Conservation (phyloP, 2,329 filamentous ascomycete genomes). For the Lithohypha guttulata region DNA sequence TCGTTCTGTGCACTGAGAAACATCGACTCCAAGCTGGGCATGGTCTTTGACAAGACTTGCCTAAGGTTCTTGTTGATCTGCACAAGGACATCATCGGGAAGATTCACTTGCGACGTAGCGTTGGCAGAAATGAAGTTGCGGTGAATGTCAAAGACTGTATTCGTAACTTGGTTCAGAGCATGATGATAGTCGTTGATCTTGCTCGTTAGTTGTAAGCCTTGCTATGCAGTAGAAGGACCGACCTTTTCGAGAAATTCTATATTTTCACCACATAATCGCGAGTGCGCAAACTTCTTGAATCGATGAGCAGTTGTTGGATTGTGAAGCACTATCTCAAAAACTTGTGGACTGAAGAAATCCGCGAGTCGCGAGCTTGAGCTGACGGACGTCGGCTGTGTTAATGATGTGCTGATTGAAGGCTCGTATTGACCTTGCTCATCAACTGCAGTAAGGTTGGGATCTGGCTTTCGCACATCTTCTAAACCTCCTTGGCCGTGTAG, state of each 20-base stretch:
- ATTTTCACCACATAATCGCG: slow-evolving; percentile 38
- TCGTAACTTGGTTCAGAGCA: slow-evolving; percentile 36
- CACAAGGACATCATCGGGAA: slow-evolving; percentile 33
- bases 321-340: slow-evolving; percentile 42
- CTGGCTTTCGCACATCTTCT: slow-evolving; percentile 13
- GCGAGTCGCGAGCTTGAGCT: slow-evolving; percentile 17
- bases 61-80: slow-evolving; percentile 39
- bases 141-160: slow-evolving; percentile 37
- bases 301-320: slow-evolving; percentile 39
- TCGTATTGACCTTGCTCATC: slow-evolving; percentile 11
- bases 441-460: slow-evolving; percentile 12
- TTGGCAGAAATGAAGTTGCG: slow-evolving; percentile 32
- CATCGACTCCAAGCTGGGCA: slow-evolving; percentile 38
- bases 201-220: slow-evolving; percentile 22
- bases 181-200: slow-evolving; percentile 34
- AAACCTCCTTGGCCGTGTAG: not conserved
- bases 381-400: slow-evolving; percentile 8
- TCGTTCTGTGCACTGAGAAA: slow-evolving; percentile 36
- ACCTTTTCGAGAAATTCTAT: slow-evolving; percentile 44
- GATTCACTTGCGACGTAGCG: slow-evolving; percentile 30
- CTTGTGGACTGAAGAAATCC: slow-evolving; percentile 41
- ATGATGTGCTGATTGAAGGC: slow-evolving; percentile 11
- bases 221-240: slow-evolving; percentile 14
- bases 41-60: slow-evolving; percentile 33
- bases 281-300: slow-evolving; percentile 42